These are phyloP conservation scores for Solanum corneliomulleri DNA, from an alignment of 257 asterid genomes.

Conservation along the genomic window DNA sequence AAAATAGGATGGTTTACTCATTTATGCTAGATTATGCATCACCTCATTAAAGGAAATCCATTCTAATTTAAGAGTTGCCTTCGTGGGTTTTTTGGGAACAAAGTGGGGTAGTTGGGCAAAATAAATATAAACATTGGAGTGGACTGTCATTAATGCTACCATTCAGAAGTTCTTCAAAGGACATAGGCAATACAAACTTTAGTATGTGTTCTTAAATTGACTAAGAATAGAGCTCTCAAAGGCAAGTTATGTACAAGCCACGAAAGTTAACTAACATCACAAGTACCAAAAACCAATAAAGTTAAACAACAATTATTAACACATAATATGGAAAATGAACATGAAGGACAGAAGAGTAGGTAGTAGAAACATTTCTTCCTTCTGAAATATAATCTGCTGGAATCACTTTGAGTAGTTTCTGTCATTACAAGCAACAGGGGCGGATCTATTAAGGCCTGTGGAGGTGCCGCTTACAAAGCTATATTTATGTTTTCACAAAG, in stretches of 20 bases:
- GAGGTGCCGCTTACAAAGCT: not conserved
- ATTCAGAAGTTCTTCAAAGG: not conserved
- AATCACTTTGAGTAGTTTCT: not conserved
- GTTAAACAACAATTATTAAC: not conserved
- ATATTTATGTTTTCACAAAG: not conserved
- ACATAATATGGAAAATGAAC: not conserved
- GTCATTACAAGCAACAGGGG: not conserved
- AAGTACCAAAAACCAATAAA: not conserved
- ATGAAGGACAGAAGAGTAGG: not conserved
- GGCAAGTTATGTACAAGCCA: not conserved
- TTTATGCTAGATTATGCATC: not conserved
- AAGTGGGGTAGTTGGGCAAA: not conserved
- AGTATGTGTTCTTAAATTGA: not conserved
- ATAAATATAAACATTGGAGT: not conserved
- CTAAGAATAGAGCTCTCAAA: not conserved
- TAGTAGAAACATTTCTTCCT: not conserved
- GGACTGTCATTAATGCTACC: not conserved
- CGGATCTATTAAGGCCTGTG: not conserved
- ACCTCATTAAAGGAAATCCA: not conserved
- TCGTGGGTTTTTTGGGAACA: not conserved
- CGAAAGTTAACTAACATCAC: not conserved
- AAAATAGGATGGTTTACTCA: not conserved
- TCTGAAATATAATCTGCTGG: not conserved
- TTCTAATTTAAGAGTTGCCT: not conserved
- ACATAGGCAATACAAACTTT: not conserved